A percentile compares a stretch with the other conserved stretches of the same genome.
Conservation (phyloP, 352 stramenopile species). For the Pseudoperonospora humuli region DNA sequence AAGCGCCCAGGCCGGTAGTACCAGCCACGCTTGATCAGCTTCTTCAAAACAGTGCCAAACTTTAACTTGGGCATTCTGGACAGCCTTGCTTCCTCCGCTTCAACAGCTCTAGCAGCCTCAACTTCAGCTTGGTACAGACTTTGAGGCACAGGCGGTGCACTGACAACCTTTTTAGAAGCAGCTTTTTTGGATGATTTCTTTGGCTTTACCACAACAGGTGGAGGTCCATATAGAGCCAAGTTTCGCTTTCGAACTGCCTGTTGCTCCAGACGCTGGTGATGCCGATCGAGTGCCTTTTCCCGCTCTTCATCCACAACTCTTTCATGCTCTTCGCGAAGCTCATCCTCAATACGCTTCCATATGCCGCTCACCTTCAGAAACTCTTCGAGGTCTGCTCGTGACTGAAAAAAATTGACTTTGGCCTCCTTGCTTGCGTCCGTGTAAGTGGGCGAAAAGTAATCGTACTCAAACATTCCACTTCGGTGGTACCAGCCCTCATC, state of each 20-base stretch:
- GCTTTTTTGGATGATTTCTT: slow-evolving; percentile 20
- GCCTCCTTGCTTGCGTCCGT: slow-evolving; percentile 40
- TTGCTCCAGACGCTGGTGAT: slow-evolving; percentile 30
- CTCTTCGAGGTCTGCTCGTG: slow-evolving; percentile 41
- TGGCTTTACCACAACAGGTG: slow-evolving; percentile 9
- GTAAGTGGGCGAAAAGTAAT: slow-evolving; percentile 73
- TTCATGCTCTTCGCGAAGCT: slow-evolving; percentile 47
- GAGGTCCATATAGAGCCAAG: slow-evolving; percentile 10
- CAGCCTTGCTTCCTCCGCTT: slow-evolving; percentile 5
- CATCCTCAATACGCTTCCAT: slow-evolving; percentile 50
- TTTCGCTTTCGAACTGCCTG: slow-evolving; percentile 23
- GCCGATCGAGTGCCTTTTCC: slow-evolving; percentile 32
- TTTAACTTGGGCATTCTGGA: slow-evolving; percentile 28
- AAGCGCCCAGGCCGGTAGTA: slow-evolving; percentile 63
- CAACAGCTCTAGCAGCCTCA: slow-evolving; percentile 8
- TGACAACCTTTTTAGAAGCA: slow-evolving; percentile 17
- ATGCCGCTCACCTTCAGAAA: slow-evolving; percentile 50
- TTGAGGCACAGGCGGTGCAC: slow-evolving; percentile 5
- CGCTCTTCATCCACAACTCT: slow-evolving; percentile 45
- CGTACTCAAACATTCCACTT: slow-evolving; percentile 60
- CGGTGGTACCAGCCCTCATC: slow-evolving; percentile 51
- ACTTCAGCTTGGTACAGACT: slow-evolving; percentile 21
- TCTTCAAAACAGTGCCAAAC: slow-evolving; percentile 53
- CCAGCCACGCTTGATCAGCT: slow-evolving; percentile 50
- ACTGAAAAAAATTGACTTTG: slow-evolving; percentile 64